Base-by-base conservation (phyloP, 306 rosid species). In the Gastrolobium villosum region DNA sequence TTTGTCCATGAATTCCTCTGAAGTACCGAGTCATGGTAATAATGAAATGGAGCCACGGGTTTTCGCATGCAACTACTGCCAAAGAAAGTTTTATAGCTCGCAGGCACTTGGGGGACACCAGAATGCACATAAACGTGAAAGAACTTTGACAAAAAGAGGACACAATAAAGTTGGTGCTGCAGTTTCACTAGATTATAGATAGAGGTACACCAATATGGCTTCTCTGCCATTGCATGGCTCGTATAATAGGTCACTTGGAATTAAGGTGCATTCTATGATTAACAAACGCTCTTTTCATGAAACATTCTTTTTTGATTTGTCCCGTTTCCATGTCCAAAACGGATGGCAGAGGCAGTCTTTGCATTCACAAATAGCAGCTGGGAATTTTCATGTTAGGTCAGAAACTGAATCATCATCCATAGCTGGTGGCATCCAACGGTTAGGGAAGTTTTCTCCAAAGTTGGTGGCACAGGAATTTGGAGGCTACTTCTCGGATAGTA, bases 61-160 rank as follows among this genome's bases (percentile, higher is more conserved):
- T 83, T 94, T 94, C 86, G 87, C 98, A 41, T 94, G 97, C 91
- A 94, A 94, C 79, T 94, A 92, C 76, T 94, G 98, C 82, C 93
- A 89, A 45, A 89, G 98, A 63, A 92, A 92, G 77, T 94, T 94
- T 56, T 94, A 92, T 79, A 92, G 97, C 32, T 94, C 98, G 2
- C 98, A 92, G 76, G 98, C 98, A 40, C 98, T 94, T 36, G 98
- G 98, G 3, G 98, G 98, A 4, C 98, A 94, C 84, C 98, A 94
- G 65, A 94, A 94, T 81, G 97, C 98, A 10, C 98, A 94, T 37
- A 94, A 94, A 50, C 79, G 98, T n/a, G 97, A 94, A 82, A 86
- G 98, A 64, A 94, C 86, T 10, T 74, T 94, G 3, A 93, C 89
- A 0, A 94, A 92, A 67, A 90, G 92, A 76, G 86, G 89, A n/a